Evolutionary conservation across 2,329 filamentous ascomycete genomes (phyloP).

Genomic region (Fusarium subtropicale): DNA sequence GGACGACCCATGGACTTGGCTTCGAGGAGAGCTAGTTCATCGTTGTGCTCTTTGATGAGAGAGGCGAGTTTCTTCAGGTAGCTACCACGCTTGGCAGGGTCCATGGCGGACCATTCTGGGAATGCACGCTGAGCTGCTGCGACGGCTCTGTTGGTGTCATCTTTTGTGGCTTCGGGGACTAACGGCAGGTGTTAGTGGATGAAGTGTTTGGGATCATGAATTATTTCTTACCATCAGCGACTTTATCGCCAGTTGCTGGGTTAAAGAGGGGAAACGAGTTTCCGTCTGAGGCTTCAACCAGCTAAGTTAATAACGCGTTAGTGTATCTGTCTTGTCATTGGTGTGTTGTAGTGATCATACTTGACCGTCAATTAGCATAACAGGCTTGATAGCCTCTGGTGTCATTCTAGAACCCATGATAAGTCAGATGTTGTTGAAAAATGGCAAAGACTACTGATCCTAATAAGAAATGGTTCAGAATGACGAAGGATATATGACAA

Average conservation of each 20-base stretch:
- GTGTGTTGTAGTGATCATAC: constrained; percentile 1
- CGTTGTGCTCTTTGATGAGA: constrained; percentile 55
- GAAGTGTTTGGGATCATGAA: rapidly evolving
- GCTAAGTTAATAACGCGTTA: constrained; percentile 10
- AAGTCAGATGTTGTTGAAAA: background rate
- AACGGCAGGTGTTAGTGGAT: rapidly evolving
- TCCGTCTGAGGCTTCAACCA: constrained; percentile 35
- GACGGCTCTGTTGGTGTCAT: constrained; percentile 62
- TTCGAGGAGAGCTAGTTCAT: constrained; percentile 54
- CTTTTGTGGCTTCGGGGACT: constrained; percentile 56
- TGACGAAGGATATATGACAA: background rate
- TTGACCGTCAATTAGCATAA: constrained; percentile 36
- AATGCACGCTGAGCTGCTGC: constrained; percentile 62
- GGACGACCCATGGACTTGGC: constrained; percentile 40
- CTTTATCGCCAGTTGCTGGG: constrained; percentile 30
- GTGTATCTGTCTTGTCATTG: background rate
- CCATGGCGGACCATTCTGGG: constrained; percentile 57
- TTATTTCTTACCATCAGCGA: constrained; percentile 25
- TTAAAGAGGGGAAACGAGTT: constrained; percentile 38
- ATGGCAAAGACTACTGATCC: background rate
- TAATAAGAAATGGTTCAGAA: background rate
- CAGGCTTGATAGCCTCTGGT: constrained; percentile 5
- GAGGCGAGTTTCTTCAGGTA: constrained; percentile 60
- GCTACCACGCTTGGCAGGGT: constrained; percentile 54
- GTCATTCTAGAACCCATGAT: background rate